Conservation (phyloP, 208 protist species). For the Phytomonas francai region DNA sequence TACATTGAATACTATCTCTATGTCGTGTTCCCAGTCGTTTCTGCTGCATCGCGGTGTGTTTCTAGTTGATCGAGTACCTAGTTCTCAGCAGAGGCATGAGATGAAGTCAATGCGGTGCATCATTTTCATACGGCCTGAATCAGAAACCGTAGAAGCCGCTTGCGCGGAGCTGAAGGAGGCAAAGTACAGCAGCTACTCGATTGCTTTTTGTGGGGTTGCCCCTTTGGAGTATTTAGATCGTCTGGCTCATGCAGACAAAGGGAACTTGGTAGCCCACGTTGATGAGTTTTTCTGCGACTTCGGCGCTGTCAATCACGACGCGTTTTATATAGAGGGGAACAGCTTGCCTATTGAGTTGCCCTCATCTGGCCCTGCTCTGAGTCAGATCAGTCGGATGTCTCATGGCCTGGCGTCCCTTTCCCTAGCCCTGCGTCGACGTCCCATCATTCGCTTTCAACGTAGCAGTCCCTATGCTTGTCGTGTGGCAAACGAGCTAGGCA, state of each 20-base stretch:
- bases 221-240: conserved; percentile 64
- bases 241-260: conserved; percentile 93
- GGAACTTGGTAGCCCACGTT: conserved; percentile 80
- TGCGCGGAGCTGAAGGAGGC: conserved; percentile 84
- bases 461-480: conserved; percentile 53
- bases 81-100: conserved; percentile 50
- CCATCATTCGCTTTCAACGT: conserved; percentile 63
- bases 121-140: conserved; percentile 89
- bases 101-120: conserved; percentile 93
- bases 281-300: conserved; percentile 96
- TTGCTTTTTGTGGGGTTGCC: conserved; percentile 91
- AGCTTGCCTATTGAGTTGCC: conserved; percentile 32
- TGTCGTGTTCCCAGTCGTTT: conserved; percentile 91
- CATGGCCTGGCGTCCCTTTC: conserved; percentile 72
- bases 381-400: conserved; percentile 32
- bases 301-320: conserved; percentile 84
- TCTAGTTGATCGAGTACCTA: conserved; percentile 88
- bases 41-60: conserved; percentile 96
- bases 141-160: conserved; percentile 78
- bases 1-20: conserved; percentile 90
- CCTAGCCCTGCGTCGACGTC: conserved; percentile 63
- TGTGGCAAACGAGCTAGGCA: conserved; percentile 63
- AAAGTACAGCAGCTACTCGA: conserved; percentile 71
- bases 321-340: conserved; percentile 47
- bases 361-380: conserved; percentile 22